Evolutionary conservation across 352 stramenopile genomes (phyloP).

Genomic region (Phytophthora aleatoria): DNA sequence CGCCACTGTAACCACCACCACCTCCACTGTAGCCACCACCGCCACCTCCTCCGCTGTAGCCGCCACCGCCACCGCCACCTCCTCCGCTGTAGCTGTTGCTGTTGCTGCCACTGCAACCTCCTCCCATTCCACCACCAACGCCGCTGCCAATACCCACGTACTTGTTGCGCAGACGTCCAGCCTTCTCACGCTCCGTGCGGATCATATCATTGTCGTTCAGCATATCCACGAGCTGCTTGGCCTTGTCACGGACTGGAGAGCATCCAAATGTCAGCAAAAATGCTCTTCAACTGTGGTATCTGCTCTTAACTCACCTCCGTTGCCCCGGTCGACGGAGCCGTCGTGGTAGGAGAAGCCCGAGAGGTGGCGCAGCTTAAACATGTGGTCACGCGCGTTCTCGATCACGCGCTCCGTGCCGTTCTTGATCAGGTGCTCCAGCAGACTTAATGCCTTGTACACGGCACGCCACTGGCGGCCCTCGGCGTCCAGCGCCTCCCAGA

Average conservation of each 20-base stretch:
- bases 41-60: conserved; percentile 40
- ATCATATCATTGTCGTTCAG: conserved; percentile 91
- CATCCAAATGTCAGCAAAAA: conserved; percentile 13
- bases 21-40: conserved; percentile 42
- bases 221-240: conserved; percentile 87
- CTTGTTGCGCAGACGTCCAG: conserved; percentile 84
- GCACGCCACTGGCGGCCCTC: conserved; percentile 94
- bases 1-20: conserved; percentile 40
- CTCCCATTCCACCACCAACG: conserved; percentile 45
- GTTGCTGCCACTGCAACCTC: conserved; percentile 39
- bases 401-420: conserved; percentile 98
- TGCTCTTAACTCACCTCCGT: conserved; percentile 52
- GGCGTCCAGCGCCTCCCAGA: conserved; percentile 94
- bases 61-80: conserved; percentile 37
- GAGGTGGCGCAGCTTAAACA: conserved; percentile 90
- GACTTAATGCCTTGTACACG: conserved; percentile 96
- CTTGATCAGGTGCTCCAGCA: conserved; percentile 98
- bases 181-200: conserved; percentile 87
- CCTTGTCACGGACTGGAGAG: conserved; percentile 84
- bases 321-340: conserved; percentile 83
- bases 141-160: conserved; percentile 85
- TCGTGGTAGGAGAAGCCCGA: conserved; percentile 91
- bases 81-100: conserved; percentile 43
- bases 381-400: conserved; percentile 96
- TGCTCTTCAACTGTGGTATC: conserved; percentile 7